Percentiles rank a stretch among this genome's conserved stretches.
These are phyloP conservation scores for Phytopythium vexans DNA, from an alignment of 352 stramenopile species.

Conservation along the genomic window DNA sequence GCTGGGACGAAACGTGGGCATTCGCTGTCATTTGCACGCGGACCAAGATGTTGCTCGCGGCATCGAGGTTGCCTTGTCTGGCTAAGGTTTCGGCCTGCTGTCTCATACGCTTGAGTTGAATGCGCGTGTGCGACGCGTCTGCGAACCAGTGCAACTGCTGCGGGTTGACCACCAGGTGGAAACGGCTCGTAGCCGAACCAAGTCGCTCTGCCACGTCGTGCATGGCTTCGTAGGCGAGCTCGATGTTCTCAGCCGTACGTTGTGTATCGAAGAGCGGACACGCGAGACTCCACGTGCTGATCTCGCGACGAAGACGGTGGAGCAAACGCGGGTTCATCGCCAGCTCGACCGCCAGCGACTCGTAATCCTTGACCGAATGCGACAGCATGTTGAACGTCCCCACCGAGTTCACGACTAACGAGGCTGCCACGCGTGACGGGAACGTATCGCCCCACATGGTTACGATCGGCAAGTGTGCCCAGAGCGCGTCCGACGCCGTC, in stretches of 20 bases:
- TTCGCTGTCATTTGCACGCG: not conserved
- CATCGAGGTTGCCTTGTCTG: not conserved
- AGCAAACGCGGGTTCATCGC: slow-evolving; percentile 20
- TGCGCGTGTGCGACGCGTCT: not conserved
- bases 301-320: slow-evolving; percentile 17
- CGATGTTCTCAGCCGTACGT: slow-evolving; percentile 53
- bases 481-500: slow-evolving; percentile 90
- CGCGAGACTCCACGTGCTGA: slow-evolving; percentile 26
- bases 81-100: not conserved
- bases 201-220: slow-evolving; percentile 31
- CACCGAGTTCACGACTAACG: slow-evolving; percentile 45
- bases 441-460: slow-evolving; percentile 80
- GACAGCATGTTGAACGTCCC: slow-evolving; percentile 24
- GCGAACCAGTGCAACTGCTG: not conserved
- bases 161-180: slow-evolving; percentile 48
- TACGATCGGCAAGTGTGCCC: slow-evolving; percentile 86
- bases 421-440: slow-evolving; percentile 62
- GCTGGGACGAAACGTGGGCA: too few relatives aligned
- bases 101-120: not conserved
- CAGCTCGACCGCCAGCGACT: slow-evolving; percentile 55
- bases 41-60: not conserved
- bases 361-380: slow-evolving; percentile 67
- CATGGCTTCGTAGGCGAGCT: slow-evolving; percentile 65
- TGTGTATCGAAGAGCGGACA: slow-evolving; percentile 76
- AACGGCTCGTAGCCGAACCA: not conserved